These are phyloP conservation scores for Mycena rebaudengoi DNA, from an alignment of 768 basidiomycete species.

Conservation along the genomic window DNA sequence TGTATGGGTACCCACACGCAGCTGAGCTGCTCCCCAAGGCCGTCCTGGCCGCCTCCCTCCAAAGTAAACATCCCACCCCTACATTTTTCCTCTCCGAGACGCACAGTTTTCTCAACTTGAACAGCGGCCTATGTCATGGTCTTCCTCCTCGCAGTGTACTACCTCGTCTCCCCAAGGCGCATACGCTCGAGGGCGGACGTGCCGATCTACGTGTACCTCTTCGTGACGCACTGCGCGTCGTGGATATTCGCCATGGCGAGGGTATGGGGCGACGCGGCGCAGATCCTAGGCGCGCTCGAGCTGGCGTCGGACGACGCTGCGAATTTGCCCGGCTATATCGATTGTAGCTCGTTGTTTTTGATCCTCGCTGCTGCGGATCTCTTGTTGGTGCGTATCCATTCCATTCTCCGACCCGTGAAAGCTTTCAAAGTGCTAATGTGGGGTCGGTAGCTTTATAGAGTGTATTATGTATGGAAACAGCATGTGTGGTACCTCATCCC, in stretches of 20 bases:
- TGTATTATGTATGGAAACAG: background rate
- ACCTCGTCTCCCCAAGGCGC: background rate
- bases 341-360: no score
- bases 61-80: background rate
- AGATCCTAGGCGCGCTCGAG: background rate
- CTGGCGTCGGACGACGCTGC: background rate
- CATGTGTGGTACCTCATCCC: no score
- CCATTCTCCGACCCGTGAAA: background rate
- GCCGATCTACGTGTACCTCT: constrained; percentile 1
- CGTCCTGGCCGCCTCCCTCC: no score
- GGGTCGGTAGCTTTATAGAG: background rate
- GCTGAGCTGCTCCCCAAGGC: no score
- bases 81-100: background rate
- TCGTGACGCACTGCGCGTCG: no score
- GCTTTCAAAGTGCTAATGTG: background rate
- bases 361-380: no score
- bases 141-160: background rate
- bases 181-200: background rate
- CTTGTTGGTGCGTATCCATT: background rate
- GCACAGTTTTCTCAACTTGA: background rate
- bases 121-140: no score
- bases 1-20: no score
- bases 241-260: background rate
- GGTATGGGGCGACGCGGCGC: background rate
- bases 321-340: background rate